These are phyloP conservation scores for Tylopilus subfusipes DNA, from an alignment of 768 basidiomycete species.

Conservation along the genomic window DNA sequence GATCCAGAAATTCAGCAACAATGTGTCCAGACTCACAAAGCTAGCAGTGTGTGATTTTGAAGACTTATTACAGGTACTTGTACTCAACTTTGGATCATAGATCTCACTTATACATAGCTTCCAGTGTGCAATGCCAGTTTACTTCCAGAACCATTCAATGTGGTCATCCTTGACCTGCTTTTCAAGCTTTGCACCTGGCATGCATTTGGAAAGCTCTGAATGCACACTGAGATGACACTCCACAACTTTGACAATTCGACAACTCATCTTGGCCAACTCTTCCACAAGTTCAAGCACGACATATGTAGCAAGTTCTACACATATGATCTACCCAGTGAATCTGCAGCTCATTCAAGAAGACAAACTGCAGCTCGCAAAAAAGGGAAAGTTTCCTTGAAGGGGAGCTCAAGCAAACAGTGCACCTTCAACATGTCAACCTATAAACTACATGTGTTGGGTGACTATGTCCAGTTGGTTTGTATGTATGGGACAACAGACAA, in stretches of 20 bases:
- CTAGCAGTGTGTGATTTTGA: neutral
- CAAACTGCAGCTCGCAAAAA: no score
- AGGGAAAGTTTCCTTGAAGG: no score
- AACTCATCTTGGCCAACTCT: neutral
- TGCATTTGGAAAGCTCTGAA: neutral
- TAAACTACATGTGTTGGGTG: no score
- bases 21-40: neutral
- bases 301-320: slow-evolving; percentile 24
- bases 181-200: neutral
- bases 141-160: neutral
- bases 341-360: no score
- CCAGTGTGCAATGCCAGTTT: neutral
- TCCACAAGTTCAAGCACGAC: neutral
- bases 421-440: no score
- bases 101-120: neutral
- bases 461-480: no score
- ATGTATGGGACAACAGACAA: no score
- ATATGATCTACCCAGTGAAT: no score
- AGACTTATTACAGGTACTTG: neutral
- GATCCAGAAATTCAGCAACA: neutral
- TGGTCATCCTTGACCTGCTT: neutral
- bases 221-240: neutral
- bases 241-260: neutral
- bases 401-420: no score
- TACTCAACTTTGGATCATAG: neutral